Conservation (phyloP, 1,284 basidiomycete genomes). For the Austroboletus rostrupii region DNA sequence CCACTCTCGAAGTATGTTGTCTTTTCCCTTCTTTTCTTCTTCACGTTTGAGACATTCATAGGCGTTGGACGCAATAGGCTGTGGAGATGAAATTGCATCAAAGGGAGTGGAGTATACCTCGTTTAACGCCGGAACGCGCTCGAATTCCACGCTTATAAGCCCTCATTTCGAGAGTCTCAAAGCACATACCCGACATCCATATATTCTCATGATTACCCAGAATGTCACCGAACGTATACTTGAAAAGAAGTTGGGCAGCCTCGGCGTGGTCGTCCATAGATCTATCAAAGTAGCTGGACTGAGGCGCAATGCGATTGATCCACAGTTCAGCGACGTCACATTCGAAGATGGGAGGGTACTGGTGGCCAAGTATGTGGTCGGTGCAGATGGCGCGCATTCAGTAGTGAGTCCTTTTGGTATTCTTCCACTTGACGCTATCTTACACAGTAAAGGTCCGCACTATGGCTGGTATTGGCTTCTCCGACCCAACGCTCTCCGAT, state of each 20-base stretch:
- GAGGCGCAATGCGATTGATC: conserved; percentile 21
- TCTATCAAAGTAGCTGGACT: conserved; percentile 29
- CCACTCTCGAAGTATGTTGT: conserved; percentile 37
- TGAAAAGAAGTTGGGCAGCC: conserved; percentile 32
- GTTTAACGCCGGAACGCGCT: conserved; percentile 32
- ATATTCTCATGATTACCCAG: conserved; percentile 44
- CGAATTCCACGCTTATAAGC: conserved; percentile 21
- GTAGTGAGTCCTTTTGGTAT: conserved; percentile 33
- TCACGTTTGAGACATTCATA: conserved; percentile 12
- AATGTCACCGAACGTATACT: conserved; percentile 44
- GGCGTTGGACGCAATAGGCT: conserved; percentile 46
- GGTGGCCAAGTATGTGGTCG: conserved; percentile 46
- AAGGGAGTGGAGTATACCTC: conserved; percentile 34
- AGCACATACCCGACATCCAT: conserved; percentile 44
- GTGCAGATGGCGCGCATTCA: conserved; percentile 56
- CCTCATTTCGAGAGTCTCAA: conserved; percentile 33
- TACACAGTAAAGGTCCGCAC: conserved; percentile 21
- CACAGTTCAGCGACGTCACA: conserved; percentile 35
- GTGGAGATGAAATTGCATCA: conserved; percentile 38
- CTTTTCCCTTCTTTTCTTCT: neutral
- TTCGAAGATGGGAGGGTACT: conserved; percentile 50
- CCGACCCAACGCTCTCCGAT: conserved; percentile 11
- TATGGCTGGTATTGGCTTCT: conserved; percentile 17
- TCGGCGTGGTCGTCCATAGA: conserved; percentile 20
- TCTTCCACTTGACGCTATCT: conserved; percentile 13